Evolutionary conservation across 169 alveolate species (phyloP), one percentile per base, ranked within the genome.

Genomic region (Theileria parva): DNA sequence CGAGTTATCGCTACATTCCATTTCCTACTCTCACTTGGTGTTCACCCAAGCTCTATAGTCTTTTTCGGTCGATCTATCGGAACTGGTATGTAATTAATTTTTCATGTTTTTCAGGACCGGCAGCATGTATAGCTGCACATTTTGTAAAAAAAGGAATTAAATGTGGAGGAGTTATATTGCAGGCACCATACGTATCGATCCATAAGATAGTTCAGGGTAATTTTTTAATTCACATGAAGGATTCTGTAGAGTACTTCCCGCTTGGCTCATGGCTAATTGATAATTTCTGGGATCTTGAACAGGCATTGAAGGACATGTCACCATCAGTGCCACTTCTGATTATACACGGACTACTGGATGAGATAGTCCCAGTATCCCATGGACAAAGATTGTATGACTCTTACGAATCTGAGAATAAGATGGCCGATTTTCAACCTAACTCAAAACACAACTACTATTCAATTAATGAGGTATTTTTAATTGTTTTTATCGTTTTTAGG

Each of bases 21-120:
- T 57, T 92, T 93, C 74, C 91, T 93, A 44, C 69, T 67, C 30
- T 92, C 92, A 37, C 72, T 92, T 34, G 93, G 94, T 39, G 79
- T 92, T 25, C 79, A 85, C 44, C 91, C 92, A 28, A 68, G 89
- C 53, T 75, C 81, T 37, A 90, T 93, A 53, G 28, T 93, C 37
- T 74, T 91, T 67, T 93, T 92, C 77, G 96, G 96, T 21, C 63
- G 96, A 51, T 92, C 96, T 34, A 93, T 93, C 59, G 96, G 96
- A 15, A 93, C 96, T 11, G 96, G 92, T 86, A 67, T 11, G 17
- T 28, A 28, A 34, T 13, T n/a, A 19, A 2, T 76, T 3, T 57
- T 1, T 15, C 5, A 1, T 0, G 3, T 5, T 23, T 27, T 13
- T 61, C 69, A 86, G 91, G 96, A 7, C 95, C 94, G 0, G 96